These are phyloP conservation scores for Penicillium roqueforti DNA, from an alignment of 495 filamentous ascomycete species.

Conservation along the genomic window DNA sequence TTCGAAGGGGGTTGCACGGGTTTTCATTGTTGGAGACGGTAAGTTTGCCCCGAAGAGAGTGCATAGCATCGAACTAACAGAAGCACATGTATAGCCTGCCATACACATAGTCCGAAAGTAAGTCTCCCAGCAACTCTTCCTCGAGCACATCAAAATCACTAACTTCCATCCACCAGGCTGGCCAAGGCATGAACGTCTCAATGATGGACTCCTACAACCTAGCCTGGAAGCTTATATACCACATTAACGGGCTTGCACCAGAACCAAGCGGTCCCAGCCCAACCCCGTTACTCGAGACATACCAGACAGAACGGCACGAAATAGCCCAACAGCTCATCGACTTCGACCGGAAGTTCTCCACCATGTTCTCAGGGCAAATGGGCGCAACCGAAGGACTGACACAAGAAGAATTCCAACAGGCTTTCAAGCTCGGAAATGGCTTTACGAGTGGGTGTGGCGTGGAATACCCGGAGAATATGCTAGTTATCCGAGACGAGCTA, in stretches of 20 bases:
- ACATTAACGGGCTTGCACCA: conserved; percentile 56
- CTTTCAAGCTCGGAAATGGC: conserved; percentile 36
- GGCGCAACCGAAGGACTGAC: conserved; percentile 36
- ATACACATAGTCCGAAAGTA: conserved; percentile 66
- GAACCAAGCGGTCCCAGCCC: conserved; percentile 22
- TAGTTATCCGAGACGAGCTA: conserved; percentile 24
- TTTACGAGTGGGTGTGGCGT: conserved; percentile 45
- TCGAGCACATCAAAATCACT: neutral
- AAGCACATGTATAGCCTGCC: conserved; percentile 28
- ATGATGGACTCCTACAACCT: conserved; percentile 80
- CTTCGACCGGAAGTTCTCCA: conserved; percentile 60
- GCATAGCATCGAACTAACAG: neutral
- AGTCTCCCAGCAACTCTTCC: neutral
- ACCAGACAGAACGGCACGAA: conserved; percentile 61
- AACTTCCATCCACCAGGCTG: conserved; percentile 47
- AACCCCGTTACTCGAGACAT: conserved; percentile 58
- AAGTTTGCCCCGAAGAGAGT: conserved; percentile 18
- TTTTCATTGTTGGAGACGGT: conserved; percentile 58
- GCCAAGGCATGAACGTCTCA: conserved; percentile 84
- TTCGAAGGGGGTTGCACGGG: conserved; percentile 24
- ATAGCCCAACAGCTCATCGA: conserved; percentile 69
- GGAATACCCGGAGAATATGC: conserved; percentile 36
- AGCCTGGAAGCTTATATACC: conserved; percentile 74
- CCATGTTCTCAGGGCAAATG: conserved; percentile 44
- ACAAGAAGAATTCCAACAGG: conserved; percentile 47